phyloP scores from a whole-genome alignment of 805 yeast genomes.

The Candida anglica region DNA sequence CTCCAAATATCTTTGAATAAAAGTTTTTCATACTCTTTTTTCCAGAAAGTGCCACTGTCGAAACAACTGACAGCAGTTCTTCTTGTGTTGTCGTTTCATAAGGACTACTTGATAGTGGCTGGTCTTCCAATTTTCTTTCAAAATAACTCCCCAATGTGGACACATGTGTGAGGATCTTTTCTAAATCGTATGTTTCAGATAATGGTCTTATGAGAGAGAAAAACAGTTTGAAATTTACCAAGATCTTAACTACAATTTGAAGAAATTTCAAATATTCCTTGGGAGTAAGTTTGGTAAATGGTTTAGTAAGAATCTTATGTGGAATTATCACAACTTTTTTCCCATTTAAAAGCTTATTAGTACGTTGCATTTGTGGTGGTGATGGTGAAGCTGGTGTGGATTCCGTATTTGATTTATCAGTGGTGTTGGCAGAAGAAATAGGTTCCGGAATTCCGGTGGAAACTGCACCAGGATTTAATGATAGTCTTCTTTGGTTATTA shows the following conservation, averaged over 20 bases:
- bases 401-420: background rate
- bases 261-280: conserved; percentile 35
- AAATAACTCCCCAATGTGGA: conserved; percentile 1
- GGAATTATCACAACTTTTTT: conserved; percentile 35
- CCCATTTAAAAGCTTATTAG: conserved; percentile 2
- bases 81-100: background rate
- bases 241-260: conserved; percentile 31
- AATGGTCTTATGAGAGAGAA: conserved; percentile 8
- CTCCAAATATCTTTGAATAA: conserved; percentile 1
- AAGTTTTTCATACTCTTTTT: conserved; percentile 1
- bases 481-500: conserved; percentile 17
- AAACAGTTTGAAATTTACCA: conserved; percentile 30
- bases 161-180: background rate
- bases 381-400: background rate
- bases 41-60: background rate
- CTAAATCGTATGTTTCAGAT: background rate
- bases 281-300: conserved; percentile 32
- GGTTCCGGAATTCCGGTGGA: background rate
- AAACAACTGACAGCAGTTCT: background rate
- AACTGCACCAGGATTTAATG: conserved; percentile 4
- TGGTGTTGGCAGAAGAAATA: background rate
- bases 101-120: background rate
- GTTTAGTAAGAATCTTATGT: conserved; percentile 38
- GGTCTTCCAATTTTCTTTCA: background rate
- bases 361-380: no score